Evolutionary conservation across 2,329 filamentous ascomycete genomes (phyloP).

Genomic region (Fusarium anguioides): DNA sequence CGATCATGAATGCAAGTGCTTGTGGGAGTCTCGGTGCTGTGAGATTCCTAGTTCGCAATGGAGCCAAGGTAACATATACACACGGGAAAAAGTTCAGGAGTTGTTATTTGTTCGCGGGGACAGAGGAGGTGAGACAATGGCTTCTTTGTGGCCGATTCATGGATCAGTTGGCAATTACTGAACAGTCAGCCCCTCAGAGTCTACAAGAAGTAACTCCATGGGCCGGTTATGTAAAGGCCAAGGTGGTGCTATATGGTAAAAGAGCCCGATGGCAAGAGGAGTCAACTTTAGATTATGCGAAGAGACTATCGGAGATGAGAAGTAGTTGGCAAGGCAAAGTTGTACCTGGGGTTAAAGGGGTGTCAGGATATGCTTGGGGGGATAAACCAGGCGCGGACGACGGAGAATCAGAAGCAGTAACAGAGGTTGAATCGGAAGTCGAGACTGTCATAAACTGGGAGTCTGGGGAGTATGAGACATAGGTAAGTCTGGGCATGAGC

Average conservation of each 20-base stretch:
- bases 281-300: conserved; percentile 1
- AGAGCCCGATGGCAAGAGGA: not conserved
- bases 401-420: not conserved
- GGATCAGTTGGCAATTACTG: not conserved
- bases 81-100: not conserved
- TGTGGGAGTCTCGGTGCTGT: conserved; percentile 9
- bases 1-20: conserved; percentile 14
- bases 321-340: not conserved
- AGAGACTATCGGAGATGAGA: not conserved
- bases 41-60: not conserved
- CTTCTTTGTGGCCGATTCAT: not conserved
- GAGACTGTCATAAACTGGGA: not conserved
- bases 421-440: too few species aligned
- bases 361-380: too few species aligned
- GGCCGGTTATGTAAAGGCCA: not conserved
- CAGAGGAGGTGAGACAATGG: not conserved
- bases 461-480: not conserved
- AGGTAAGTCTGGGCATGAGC: too few species aligned
- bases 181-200: not conserved
- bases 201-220: not conserved
- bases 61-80: not conserved
- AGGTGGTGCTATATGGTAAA: not conserved
- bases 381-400: too few species aligned
- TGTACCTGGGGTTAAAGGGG: not conserved
- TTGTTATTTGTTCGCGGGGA: not conserved